Conservation (phyloP, 164 flowering plant species). For the Echeveria elegans region DNA sequence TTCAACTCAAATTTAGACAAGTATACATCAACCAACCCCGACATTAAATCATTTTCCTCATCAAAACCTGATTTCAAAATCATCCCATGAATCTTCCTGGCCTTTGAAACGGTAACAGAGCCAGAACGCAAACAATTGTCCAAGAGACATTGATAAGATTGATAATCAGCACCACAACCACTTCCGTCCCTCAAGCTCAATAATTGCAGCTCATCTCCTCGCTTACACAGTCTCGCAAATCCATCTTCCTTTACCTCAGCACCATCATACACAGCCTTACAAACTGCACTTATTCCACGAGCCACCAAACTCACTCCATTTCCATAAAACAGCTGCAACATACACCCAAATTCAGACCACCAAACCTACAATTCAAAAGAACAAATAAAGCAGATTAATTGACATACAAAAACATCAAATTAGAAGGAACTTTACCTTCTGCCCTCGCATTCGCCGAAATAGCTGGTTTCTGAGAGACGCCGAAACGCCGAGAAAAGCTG, state of each 20-base stretch:
- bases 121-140: slow-evolving; percentile 18
- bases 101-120: slow-evolving; percentile 14
- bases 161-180: slow-evolving; percentile 18
- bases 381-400: neutral
- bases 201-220: slow-evolving; percentile 7
- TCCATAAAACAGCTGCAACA: slow-evolving; percentile 19
- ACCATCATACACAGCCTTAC: slow-evolving; percentile 11
- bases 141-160: slow-evolving; percentile 21
- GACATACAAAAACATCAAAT: neutral
- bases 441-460: slow-evolving; percentile 17
- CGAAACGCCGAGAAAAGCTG: slow-evolving; percentile 10
- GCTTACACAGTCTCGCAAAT: too few relatives aligned
- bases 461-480: slow-evolving; percentile 17
- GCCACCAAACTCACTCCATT: slow-evolving; percentile 15
- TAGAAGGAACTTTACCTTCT: slow-evolving; percentile 16
- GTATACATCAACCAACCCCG: slow-evolving; percentile 17
- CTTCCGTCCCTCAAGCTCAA: slow-evolving; percentile 16
- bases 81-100: slow-evolving; percentile 20
- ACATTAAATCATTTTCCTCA: slow-evolving; percentile 13
- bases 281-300: slow-evolving; percentile 13
- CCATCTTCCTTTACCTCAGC: slow-evolving; percentile 1
- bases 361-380: neutral
- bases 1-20: slow-evolving; percentile 13
- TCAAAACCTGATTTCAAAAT: slow-evolving; percentile 24
- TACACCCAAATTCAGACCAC: neutral